phyloP scores from a whole-genome alignment of 1,284 basidiomycete species.

The Boletus semigastroideus region DNA sequence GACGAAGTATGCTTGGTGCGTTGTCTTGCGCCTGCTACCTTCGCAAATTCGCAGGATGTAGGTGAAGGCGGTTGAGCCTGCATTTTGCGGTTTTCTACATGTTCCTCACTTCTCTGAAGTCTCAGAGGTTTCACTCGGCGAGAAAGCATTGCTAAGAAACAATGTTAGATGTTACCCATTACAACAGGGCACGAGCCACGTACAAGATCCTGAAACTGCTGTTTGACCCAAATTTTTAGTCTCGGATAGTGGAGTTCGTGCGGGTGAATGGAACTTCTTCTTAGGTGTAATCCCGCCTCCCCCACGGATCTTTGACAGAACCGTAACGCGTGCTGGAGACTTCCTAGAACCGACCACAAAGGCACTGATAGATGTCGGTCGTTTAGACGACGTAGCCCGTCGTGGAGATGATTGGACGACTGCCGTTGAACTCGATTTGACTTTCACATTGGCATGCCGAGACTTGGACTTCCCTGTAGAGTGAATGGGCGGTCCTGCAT shows the following conservation, averaged over 20 bases:
- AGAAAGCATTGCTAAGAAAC: slow-evolving; percentile 14
- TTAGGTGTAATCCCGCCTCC: slow-evolving; percentile 23
- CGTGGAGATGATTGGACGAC: slow-evolving; percentile 15
- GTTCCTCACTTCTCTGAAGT: slow-evolving; percentile 10
- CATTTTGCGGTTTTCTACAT: slow-evolving; percentile 8
- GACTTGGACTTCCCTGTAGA: slow-evolving; percentile 39
- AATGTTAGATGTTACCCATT: slow-evolving; percentile 2
- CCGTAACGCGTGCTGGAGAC: slow-evolving; percentile 23
- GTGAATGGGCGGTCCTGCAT: neutral
- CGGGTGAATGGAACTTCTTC: slow-evolving; percentile 41
- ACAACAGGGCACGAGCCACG: neutral
- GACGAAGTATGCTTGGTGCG: slow-evolving; percentile 8
- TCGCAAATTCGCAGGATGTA: slow-evolving; percentile 1
- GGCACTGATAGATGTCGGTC: slow-evolving; percentile 6
- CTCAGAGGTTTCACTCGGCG: slow-evolving; percentile 16
- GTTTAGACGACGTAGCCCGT: slow-evolving; percentile 6
- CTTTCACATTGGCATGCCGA: slow-evolving; percentile 6
- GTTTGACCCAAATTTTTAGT: slow-evolving; percentile 33
- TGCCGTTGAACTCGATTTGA: slow-evolving; percentile 11
- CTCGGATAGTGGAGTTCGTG: slow-evolving; percentile 41
- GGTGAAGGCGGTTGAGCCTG: neutral
- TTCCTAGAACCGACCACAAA: slow-evolving; percentile 8
- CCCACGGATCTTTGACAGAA: slow-evolving; percentile 20
- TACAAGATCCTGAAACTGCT: slow-evolving; percentile 24
- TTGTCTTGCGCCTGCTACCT: slow-evolving; percentile 8